phyloP scores from a whole-genome alignment of 441 rosid species.

The Aquilaria agallochum region DNA sequence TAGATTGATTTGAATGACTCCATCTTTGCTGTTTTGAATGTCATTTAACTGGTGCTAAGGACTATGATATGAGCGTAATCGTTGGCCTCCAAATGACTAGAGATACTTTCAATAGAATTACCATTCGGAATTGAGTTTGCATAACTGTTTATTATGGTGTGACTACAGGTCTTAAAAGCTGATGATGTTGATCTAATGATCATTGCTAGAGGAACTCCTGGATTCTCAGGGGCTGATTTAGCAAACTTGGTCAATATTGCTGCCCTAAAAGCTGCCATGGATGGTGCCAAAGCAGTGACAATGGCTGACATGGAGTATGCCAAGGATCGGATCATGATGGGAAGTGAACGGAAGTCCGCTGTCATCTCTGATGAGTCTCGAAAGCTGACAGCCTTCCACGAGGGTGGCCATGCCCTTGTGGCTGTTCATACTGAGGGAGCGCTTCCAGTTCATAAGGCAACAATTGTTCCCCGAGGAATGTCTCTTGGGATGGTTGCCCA shows the following conservation, averaged over 20 bases:
- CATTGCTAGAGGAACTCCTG: conserved; percentile 94
- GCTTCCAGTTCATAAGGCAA: conserved; percentile 93
- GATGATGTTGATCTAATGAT: conserved; percentile 93
- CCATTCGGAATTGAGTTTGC: neutral
- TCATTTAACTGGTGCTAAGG: neutral
- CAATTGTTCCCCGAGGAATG: conserved; percentile 93
- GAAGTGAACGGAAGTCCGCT: conserved; percentile 94
- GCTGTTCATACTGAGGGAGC: conserved; percentile 92
- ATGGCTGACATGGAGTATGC: conserved; percentile 92
- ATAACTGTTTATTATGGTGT: conserved; percentile 11
- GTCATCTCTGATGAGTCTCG: conserved; percentile 82
- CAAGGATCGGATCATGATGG: conserved; percentile 96
- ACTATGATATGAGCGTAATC: neutral
- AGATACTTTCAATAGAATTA: conserved; percentile 1
- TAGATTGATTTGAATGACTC: too few species aligned
- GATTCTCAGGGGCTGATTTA: conserved; percentile 95
- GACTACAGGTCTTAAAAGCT: conserved; percentile 64
- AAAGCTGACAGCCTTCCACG: conserved; percentile 82
- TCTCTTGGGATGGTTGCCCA: conserved; percentile 93
- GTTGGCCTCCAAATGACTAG: neutral
- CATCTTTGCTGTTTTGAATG: neutral
- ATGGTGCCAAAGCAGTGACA: conserved; percentile 80
- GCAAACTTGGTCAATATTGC: conserved; percentile 89
- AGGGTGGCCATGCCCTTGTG: conserved; percentile 97
- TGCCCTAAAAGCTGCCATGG: conserved; percentile 98